phyloP scores from a whole-genome alignment of 345 rosid species.

The Hevea brasiliensis region DNA sequence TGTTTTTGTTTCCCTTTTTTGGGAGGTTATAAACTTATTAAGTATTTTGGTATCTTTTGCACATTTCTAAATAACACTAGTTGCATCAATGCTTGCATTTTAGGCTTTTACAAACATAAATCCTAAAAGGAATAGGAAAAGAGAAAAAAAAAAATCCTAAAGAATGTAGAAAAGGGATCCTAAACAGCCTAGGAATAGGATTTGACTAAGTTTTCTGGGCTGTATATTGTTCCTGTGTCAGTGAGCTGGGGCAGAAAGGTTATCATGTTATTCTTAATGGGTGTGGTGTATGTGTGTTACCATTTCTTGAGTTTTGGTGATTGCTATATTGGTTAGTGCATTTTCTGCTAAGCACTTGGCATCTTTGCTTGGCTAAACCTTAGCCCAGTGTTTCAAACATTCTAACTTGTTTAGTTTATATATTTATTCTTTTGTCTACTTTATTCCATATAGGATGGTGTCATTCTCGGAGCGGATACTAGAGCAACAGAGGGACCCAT shows the following conservation, averaged over 20 bases:
- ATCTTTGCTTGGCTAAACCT: slow-evolving; percentile 6
- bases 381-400: neutral
- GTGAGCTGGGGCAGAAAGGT: neutral
- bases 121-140: no score
- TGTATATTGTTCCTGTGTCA: no score
- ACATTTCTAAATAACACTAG: no score
- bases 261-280: neutral
- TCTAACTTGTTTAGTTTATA: slow-evolving; percentile 1
- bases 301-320: neutral
- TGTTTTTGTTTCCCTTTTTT: neutral
- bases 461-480: slow-evolving; percentile 92
- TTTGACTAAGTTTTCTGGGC: neutral
- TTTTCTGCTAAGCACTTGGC: neutral
- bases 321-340: neutral
- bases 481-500: slow-evolving; percentile 92
- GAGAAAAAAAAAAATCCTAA: no score
- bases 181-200: no score
- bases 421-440: neutral
- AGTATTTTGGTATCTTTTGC: no score
- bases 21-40: no score
- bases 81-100: no score
- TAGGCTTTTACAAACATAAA: no score
- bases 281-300: neutral
- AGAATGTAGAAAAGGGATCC: no score
- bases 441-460: slow-evolving; percentile 62